These are phyloP conservation scores for Taxillus chinensis DNA, from an alignment of 164 flowering plant genomes.

Conservation along the genomic window DNA sequence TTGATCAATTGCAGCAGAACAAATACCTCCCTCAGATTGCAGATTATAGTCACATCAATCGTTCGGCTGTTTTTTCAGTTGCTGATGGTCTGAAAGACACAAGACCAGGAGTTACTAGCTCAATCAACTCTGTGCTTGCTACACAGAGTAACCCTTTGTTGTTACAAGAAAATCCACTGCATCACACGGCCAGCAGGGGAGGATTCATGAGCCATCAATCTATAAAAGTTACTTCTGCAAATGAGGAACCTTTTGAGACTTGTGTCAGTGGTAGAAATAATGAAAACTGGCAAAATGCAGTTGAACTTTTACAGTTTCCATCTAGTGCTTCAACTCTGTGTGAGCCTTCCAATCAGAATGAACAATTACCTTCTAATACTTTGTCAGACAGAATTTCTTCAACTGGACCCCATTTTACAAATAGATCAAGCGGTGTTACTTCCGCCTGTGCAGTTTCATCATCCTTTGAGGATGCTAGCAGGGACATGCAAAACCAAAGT, in stretches of 20 bases:
- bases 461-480: slow-evolving; percentile 19
- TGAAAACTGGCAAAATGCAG: slow-evolving; percentile 29
- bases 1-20: slow-evolving; percentile 23
- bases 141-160: slow-evolving; percentile 18
- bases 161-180: slow-evolving; percentile 14
- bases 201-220: slow-evolving; percentile 25
- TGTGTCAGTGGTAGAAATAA: slow-evolving; percentile 15
- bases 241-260: slow-evolving; percentile 14
- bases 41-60: slow-evolving; percentile 18
- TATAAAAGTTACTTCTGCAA: slow-evolving; percentile 13
- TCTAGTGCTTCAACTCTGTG: slow-evolving; percentile 16
- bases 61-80: slow-evolving; percentile 12
- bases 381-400: slow-evolving; percentile 16
- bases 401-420: slow-evolving; percentile 12
- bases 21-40: slow-evolving; percentile 12
- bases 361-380: slow-evolving; percentile 12
- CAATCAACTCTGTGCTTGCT: slow-evolving; percentile 11
- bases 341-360: slow-evolving; percentile 15
- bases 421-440: slow-evolving; percentile 14
- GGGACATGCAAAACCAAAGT: slow-evolving; percentile 22
- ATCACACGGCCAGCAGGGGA: slow-evolving; percentile 12
- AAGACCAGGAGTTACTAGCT: slow-evolving; percentile 11
- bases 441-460: slow-evolving; percentile 11
- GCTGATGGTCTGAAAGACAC: slow-evolving; percentile 17
- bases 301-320: slow-evolving; percentile 19